Conservation (phyloP, 345 rosid genomes). For the Heritiera fomes region DNA sequence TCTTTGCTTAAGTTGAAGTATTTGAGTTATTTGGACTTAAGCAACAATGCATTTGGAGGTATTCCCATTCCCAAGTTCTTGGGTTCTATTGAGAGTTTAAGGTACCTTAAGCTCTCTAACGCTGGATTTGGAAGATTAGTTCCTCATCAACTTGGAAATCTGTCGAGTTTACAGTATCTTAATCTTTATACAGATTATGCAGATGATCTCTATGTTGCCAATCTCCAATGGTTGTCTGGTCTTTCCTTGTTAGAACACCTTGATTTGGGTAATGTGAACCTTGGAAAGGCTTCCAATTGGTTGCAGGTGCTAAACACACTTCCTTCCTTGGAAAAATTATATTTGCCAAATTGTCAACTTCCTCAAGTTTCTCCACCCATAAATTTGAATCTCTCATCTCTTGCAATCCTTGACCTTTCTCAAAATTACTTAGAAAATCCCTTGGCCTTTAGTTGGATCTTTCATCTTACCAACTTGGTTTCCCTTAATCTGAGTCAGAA, state of each 20-base stretch:
- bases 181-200: neutral
- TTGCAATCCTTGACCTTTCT: constrained; percentile 5
- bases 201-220: constrained; percentile 17
- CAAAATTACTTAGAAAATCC: neutral
- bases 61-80: constrained; percentile 32
- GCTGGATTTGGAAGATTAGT: constrained; percentile 29
- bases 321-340: neutral
- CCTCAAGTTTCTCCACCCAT: neutral
- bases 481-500: neutral
- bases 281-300: constrained; percentile 7
- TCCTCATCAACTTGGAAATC: constrained; percentile 32
- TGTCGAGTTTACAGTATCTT: constrained; percentile 11
- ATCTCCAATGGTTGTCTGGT: constrained; percentile 46
- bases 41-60: constrained; percentile 34
- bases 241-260: constrained; percentile 41
- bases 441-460: neutral
- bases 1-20: constrained; percentile 30
- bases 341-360: constrained; percentile 8
- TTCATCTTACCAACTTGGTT: neutral
- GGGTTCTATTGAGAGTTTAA: constrained; percentile 25
- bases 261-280: constrained; percentile 28
- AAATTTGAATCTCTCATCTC: neutral
- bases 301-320: constrained; percentile 4
- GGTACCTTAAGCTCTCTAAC: constrained; percentile 32
- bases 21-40: constrained; percentile 30